These are phyloP conservation scores for Populus tremula DNA, from an alignment of 345 rosid genomes.

Conservation along the genomic window DNA sequence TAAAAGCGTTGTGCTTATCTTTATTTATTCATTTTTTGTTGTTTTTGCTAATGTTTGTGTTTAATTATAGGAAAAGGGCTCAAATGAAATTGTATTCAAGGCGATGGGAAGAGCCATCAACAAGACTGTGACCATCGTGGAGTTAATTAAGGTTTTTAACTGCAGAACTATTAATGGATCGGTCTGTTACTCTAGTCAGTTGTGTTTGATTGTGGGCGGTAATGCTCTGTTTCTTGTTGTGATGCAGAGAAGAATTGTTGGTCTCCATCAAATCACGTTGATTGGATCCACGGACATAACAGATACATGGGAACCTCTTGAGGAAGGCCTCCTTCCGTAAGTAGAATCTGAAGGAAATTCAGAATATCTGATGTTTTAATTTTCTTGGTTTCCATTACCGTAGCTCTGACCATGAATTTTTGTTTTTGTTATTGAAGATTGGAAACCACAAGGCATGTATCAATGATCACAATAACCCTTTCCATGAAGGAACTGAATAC, in stretches of 20 bases:
- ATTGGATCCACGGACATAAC: constrained; percentile 93
- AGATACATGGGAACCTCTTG: constrained; percentile 90
- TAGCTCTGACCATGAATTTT: not conserved
- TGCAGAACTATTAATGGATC: not conserved
- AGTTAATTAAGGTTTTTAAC: constrained; percentile 67
- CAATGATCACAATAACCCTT: constrained; percentile 86
- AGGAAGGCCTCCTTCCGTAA: constrained; percentile 97
- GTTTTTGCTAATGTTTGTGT: not conserved
- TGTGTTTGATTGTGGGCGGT: not conserved
- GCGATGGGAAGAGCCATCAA: constrained; percentile 99
- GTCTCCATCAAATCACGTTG: constrained; percentile 80
- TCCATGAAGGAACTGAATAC: constrained; percentile 69
- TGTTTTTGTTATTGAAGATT: constrained; percentile 39
- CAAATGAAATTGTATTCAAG: constrained; percentile 76
- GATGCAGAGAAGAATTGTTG: constrained; percentile 86
- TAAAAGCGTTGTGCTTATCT: not conserved
- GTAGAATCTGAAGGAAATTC: constrained; percentile 17
- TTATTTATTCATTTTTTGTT: not conserved
- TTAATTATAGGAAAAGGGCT: constrained; percentile 61
- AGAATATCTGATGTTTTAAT: not conserved
- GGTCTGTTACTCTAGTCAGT: not conserved
- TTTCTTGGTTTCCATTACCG: not conserved
- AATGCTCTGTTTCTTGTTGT: not conserved
- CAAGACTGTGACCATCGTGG: constrained; percentile 90
- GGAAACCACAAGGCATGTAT: constrained; percentile 98